Evolutionary conservation across 2,329 filamentous ascomycete genomes (phyloP), one percentile per base, ranked within the genome.

Genomic region (Apiospora phragmitis): DNA sequence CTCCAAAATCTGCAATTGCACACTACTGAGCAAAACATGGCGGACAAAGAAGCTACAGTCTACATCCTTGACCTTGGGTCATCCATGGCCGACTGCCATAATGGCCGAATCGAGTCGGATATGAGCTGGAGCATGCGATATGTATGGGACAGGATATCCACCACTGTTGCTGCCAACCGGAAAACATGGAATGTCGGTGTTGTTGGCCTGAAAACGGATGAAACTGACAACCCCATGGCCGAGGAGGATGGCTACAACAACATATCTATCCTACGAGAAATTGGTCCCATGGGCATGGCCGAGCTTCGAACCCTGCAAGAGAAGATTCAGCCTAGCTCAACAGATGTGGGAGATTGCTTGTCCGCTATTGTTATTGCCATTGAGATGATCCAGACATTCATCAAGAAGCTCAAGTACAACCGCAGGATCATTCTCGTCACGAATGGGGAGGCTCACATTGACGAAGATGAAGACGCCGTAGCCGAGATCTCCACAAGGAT

Each of bases 121-220:
- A 88, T 99, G 24, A 94, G 98, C 72, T 99, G 92, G 90, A 89
- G 90, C 66, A 91, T 98, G 90, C 90, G 90, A 73, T 99, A 97
- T 82, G 89, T 98, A 67, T 99, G 95, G 95, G 95, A 98, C 85
- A 96, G 93, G 79, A 93, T 97, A 74, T 92, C 91, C 6, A 89
- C 89, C 9, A 94, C 91, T 4, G 92, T 94, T 81, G 82, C 87
- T 65, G 80, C 80, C 41, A 91, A 89, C 38, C 89, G 93, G 67
- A 95, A 94, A 80, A 94, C 92, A 0, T 89, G 90, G 77, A 88
- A 88, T 29, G 84, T 94, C 65, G 93, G 94, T n/a, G 92, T 98
- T 2, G 82, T 99, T 71, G 96, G 93, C 0, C 85, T 98, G 70
- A 89, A 93, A 71, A 97, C 95, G 24, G 91, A 97, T 76, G 90